Evolutionary conservation across 164 flowering plant species (phyloP).

Genomic region (Magnolia officinalis): DNA sequence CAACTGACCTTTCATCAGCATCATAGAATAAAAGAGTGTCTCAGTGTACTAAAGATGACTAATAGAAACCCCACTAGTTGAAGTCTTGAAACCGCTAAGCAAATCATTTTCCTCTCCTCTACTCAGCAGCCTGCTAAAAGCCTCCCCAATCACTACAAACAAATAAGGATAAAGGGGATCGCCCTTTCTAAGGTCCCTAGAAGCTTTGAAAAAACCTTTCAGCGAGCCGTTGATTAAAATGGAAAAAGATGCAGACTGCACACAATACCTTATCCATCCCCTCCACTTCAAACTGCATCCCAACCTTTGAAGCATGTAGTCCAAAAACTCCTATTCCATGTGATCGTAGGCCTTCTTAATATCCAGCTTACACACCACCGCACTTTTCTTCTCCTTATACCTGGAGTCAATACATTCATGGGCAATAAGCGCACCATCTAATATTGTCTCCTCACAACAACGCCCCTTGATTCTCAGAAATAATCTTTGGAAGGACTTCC

Average conservation of each 20-base stretch:
- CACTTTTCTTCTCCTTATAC: not conserved
- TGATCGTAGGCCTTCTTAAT: not conserved
- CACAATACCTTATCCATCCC: not conserved
- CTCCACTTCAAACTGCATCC: not conserved
- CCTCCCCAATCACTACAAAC: not conserved
- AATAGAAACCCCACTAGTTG: too few relatives aligned
- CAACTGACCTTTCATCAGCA: too few relatives aligned
- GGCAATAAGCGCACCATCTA: not conserved
- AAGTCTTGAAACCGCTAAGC: too few relatives aligned
- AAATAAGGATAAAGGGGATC: not conserved
- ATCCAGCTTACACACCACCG: not conserved
- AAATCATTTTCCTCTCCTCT: too few relatives aligned
- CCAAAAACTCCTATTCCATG: not conserved
- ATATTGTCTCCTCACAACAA: not conserved
- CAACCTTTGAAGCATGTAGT: not conserved
- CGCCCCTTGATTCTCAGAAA: not conserved
- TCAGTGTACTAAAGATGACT: too few relatives aligned
- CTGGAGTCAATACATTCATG: not conserved
- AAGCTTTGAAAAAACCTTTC: not conserved
- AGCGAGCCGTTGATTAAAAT: not conserved
- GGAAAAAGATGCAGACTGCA: not conserved
- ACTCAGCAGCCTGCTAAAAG: too few relatives aligned
- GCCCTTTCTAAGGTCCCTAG: not conserved
- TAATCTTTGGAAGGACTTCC: not conserved
- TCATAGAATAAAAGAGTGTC: too few relatives aligned